Base-by-base conservation (phyloP, 2,329 filamentous ascomycete species). In the Calycina marina region DNA sequence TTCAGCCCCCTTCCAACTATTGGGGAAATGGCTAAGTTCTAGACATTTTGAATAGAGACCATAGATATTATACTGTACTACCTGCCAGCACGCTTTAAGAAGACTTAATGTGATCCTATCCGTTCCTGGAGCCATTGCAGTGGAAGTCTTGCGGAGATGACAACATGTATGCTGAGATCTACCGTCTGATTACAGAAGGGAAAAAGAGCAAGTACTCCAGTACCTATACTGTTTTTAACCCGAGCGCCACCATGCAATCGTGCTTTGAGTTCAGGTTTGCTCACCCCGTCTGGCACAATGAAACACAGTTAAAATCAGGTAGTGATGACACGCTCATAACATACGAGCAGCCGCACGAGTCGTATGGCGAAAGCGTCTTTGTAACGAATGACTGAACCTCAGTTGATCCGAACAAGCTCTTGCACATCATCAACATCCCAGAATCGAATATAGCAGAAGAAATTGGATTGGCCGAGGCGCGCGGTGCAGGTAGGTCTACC, bases 251-350 rank as follows among this genome's bases (percentile, higher is more conserved):
- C 1, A 49, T 53, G 14, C 32, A 45, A 2, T 31, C 40, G 17
- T 53, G 50, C 35, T 53, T 43, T 28, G 48, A 55, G 31, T n/a
- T n/a, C n/a, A n/a, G n/a, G n/a, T n/a, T n/a, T n/a, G n/a, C n/a
- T n/a, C n/a, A n/a, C n/a, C n/a, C n/a, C n/a, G n/a, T n/a, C n/a
- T n/a, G n/a, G n/a, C n/a, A n/a, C n/a, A n/a, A n/a, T n/a, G n/a
- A n/a, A n/a, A n/a, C n/a, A n/a, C n/a, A n/a, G n/a, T n/a, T n/a
- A n/a, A n/a, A n/a, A n/a, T n/a, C n/a, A 22, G 34, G 51, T 32
- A 54, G 42, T 17, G 48, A 48, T 39, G 51, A 55, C 30, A 52
- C 50, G 0, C 39, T 55, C 5, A 24, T 55, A 26, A 55, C 51
- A 2, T 55, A 50, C 18, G 43, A 51, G 38, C 30, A 18, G 14